Base-by-base conservation (phyloP, 1,284 basidiomycete genomes). In the Tilletia indica region DNA sequence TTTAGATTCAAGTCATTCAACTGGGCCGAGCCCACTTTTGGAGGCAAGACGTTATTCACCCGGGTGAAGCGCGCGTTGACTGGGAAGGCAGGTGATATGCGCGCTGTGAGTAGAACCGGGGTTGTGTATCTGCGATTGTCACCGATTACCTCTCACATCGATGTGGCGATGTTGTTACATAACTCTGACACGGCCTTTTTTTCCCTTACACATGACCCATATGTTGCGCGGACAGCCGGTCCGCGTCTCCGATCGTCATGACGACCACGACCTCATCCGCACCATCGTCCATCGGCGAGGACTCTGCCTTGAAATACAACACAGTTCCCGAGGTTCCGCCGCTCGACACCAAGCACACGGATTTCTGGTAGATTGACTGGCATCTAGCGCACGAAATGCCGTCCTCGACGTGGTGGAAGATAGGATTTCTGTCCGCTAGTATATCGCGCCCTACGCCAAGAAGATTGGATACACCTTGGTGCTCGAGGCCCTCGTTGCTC, bases 281-380 rank as follows among this genome's bases (percentile, higher is more conserved):
- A 21, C 34, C 56, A 34, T 58, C 34, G 56, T n/a, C n/a, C n/a
- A n/a, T n/a, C n/a, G n/a, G 56, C 56, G 56, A 58, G 56, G 19
- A 58, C 12, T 9, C 21, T 19, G 21, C 21, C 3, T 25, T 31
- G n/a, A n/a, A 34, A 58, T 58, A 58, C 56, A 58, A 58, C 56
- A 58, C 21, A 12, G 56, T 58, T 21, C 56, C 56, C n/a, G 56
- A 58, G 2, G 56, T 58, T 21, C n/a, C 34, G 5, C 9, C 34
- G 16, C 56, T 58, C 11, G 56, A 58, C 56, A 58, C 56, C 2
- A 11, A 34, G 4, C n/a, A 58, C 12, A 4, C 21, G 11, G 56
- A 19, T 4, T 34, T 25, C 21, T 58, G 56, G 56, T 25, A 58
- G 56, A 31, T 58, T 4, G 56, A 58, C 21, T 58, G 56, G 56